A percentile compares a stretch with the other conserved stretches of the same genome.
Evolutionary conservation across 148 eudicot genomes (phyloP).

Genomic region (Silene conica): DNA sequence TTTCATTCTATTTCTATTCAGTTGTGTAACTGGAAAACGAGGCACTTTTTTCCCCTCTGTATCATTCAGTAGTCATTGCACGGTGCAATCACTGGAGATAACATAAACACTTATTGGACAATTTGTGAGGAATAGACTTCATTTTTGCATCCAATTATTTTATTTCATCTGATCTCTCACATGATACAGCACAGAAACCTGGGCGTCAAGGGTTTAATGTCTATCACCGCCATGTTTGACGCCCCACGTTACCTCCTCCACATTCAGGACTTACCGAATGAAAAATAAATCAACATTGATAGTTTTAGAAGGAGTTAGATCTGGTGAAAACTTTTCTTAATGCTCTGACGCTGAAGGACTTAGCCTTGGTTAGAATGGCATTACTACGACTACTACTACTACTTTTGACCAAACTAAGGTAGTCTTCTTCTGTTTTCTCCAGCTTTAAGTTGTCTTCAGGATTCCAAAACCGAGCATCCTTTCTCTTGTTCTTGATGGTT

Average conservation of each 20-base stretch:
- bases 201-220: background rate
- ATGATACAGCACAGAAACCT: background rate
- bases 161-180: background rate
- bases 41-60: background rate
- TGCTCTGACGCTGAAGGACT: conserved; percentile 57
- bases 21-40: background rate
- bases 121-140: too few species aligned
- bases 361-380: conserved; percentile 42
- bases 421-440: conserved; percentile 19
- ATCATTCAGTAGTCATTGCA: background rate
- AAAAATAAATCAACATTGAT: background rate
- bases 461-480: conserved; percentile 70
- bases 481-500: conserved; percentile 65
- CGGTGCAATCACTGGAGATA: background rate
- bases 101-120: background rate
- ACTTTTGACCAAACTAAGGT: conserved; percentile 8
- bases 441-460: conserved; percentile 38
- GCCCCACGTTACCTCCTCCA: background rate
- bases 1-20: too few species aligned
- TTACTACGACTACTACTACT: background rate
- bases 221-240: background rate
- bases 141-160: background rate
- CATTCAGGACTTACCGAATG: background rate
- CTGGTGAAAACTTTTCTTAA: conserved; percentile 59
- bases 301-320: conserved; percentile 50